These are phyloP conservation scores for Scheffersomyces cryptocercus DNA, from an alignment of 1,139 yeast genomes.

Conservation along the genomic window DNA sequence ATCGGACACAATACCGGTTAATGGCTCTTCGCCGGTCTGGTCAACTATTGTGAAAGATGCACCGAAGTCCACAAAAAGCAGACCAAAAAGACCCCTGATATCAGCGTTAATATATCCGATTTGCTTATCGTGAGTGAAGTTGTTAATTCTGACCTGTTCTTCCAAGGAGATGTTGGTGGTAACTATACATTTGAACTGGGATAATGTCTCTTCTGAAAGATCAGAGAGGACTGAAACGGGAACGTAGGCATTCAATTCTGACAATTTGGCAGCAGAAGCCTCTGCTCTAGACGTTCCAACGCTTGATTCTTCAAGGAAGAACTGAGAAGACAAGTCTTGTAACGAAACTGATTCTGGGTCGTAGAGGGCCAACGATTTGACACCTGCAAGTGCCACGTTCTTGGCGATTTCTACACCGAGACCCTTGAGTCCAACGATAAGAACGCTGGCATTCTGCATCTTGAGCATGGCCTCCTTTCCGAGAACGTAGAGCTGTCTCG, in stretches of 20 bases:
- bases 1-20: constrained; percentile 81
- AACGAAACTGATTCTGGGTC: constrained; percentile 74
- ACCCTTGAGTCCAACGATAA: constrained; percentile 86
- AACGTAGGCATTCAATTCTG: constrained; percentile 86
- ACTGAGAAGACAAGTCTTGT: constrained; percentile 84
- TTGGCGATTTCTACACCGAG: constrained; percentile 95
- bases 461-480: constrained; percentile 98
- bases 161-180: constrained; percentile 76
- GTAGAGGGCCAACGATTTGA: constrained; percentile 82
- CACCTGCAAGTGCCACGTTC: constrained; percentile 96
- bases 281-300: constrained; percentile 78
- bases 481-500: constrained; percentile 90
- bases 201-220: constrained; percentile 48
- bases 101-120: constrained; percentile 84
- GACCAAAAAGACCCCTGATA: constrained; percentile 85
- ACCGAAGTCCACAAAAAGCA: constrained; percentile 89
- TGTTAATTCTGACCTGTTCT: constrained; percentile 74
- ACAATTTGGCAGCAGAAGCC: constrained; percentile 63
- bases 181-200: constrained; percentile 76
- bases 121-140: constrained; percentile 67
- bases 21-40: constrained; percentile 90
- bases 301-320: constrained; percentile 60
- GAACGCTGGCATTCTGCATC: constrained; percentile 90
- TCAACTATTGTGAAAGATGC: constrained; percentile 76
- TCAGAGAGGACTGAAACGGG: constrained; percentile 73